Conservation (phyloP, 208 protist genomes). For the Wallacemonas collosoma region DNA sequence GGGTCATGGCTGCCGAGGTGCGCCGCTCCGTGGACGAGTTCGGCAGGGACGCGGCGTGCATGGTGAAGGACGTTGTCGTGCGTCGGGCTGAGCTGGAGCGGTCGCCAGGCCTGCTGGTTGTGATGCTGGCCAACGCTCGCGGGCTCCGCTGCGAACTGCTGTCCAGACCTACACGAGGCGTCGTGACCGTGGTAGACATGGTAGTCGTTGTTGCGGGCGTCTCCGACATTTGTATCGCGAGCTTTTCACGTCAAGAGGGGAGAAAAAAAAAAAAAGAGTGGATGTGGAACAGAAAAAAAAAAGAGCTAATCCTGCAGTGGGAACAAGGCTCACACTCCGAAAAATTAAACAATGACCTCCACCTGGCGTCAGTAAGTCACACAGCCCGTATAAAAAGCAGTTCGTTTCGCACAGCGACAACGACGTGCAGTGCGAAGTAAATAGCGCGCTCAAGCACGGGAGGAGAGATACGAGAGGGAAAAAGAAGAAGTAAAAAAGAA, state of each 20-base stretch:
- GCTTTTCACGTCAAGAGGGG: no score
- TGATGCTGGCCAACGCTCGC: background rate
- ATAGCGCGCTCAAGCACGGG: background rate
- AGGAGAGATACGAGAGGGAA: background rate
- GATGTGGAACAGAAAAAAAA: background rate
- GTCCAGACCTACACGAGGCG: background rate
- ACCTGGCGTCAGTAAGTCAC: no score
- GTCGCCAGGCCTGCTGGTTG: background rate
- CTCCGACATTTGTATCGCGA: background rate
- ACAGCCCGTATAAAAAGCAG: no score
- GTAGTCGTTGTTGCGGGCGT: background rate
- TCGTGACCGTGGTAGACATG: background rate
- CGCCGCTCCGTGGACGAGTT: background rate
- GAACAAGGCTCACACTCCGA: no score
- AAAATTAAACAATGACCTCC: no score
- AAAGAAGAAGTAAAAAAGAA: conserved; percentile 10
- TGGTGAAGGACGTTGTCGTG: conserved; percentile 17
- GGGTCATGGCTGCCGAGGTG: background rate
- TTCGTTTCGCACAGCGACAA: no score
- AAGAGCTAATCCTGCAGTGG: no score
- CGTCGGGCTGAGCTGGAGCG: conserved; percentile 6
- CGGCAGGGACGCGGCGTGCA: conserved; percentile 9
- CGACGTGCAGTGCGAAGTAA: no score
- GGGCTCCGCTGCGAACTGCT: background rate
- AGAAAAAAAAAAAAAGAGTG: background rate